Evolutionary conservation across 192 early-diverging fungal genomes (phyloP).

Genomic region (Linnemannia zychae): DNA sequence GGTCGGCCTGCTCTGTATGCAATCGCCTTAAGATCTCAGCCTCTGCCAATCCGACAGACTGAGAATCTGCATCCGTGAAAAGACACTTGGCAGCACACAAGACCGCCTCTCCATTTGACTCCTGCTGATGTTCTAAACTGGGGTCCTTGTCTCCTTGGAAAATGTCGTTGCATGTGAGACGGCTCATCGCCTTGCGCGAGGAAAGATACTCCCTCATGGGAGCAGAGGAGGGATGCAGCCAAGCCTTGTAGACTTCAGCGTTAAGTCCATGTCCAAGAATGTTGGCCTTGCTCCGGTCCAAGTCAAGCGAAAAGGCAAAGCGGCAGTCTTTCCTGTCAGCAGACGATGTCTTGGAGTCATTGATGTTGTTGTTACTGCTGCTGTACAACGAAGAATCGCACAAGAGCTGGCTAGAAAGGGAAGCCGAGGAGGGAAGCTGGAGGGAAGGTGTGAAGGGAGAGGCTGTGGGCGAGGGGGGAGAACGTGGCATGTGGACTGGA

Average conservation of each 20-base stretch:
- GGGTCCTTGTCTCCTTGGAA: slow-evolving; percentile 4
- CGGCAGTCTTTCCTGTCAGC: neutral
- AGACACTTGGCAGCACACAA: slow-evolving; percentile 54
- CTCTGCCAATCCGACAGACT: slow-evolving; percentile 36
- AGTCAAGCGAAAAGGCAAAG: slow-evolving; percentile 21
- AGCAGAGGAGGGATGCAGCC: slow-evolving; percentile 30
- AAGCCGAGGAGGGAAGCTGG: neutral
- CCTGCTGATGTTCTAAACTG: neutral
- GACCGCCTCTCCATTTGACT: neutral
- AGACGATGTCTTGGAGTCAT: slow-evolving; percentile 10
- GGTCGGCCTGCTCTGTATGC: slow-evolving; percentile 10
- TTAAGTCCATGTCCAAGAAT: slow-evolving; percentile 46
- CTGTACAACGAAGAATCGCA: neutral
- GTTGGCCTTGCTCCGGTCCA: slow-evolving; percentile 23
- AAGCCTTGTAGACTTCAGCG: slow-evolving; percentile 48
- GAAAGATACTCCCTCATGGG: slow-evolving; percentile 32
- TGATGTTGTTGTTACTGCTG: neutral
- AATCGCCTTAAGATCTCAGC: slow-evolving; percentile 30
- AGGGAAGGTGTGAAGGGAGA: slow-evolving; percentile 13
- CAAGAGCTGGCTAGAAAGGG: neutral
- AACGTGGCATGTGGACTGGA: slow-evolving; percentile 15
- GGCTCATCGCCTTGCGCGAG: slow-evolving; percentile 1
- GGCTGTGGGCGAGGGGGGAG: slow-evolving; percentile 14
- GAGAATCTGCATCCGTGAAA: slow-evolving; percentile 32
- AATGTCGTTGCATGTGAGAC: slow-evolving; percentile 34